These are phyloP conservation scores for Podaxis sp. DNA, from an alignment of 768 basidiomycete species.

Conservation along the genomic window DNA sequence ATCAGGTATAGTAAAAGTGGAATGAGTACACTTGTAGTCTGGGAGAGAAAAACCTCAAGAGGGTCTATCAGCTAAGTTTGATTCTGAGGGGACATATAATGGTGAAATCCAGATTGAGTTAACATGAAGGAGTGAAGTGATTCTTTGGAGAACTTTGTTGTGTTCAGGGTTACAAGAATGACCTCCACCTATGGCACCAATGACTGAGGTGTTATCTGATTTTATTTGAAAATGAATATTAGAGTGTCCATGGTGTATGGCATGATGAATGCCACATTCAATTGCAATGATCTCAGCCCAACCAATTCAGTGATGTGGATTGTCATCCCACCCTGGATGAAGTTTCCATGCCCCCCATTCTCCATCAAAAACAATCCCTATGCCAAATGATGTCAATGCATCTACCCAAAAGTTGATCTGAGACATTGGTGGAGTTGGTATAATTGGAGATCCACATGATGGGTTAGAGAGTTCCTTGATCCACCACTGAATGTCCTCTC, in stretches of 20 bases:
- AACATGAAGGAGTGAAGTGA: constrained; percentile 4
- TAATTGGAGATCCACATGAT: constrained; percentile 15
- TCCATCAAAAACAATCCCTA: constrained; percentile 30
- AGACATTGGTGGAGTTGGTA: not conserved
- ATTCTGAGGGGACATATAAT: constrained; percentile 6
- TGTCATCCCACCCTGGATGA: constrained; percentile 13
- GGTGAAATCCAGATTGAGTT: constrained; percentile 12
- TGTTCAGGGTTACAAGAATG: constrained; percentile 18
- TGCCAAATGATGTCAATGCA: constrained; percentile 39
- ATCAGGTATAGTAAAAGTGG: not conserved
- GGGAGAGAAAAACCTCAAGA: constrained; percentile 1
- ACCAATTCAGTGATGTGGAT: constrained; percentile 21
- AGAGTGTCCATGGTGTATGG: constrained; percentile 3
- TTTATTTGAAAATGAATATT: constrained; percentile 27
- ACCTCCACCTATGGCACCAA: constrained; percentile 27
- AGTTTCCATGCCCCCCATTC: constrained; percentile 32
- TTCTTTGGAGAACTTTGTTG: constrained; percentile 19
- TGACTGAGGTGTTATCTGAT: constrained; percentile 35
- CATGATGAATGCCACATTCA: constrained; percentile 21
- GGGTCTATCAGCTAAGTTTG: constrained; percentile 15
- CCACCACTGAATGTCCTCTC: constrained; percentile 37
- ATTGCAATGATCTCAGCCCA: constrained; percentile 19
- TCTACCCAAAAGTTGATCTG: constrained; percentile 32
- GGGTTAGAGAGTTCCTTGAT: not conserved
- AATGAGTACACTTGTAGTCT: not conserved